These are phyloP conservation scores for Hamamelis virginiana DNA, from an alignment of 164 flowering plant genomes.

Conservation along the genomic window DNA sequence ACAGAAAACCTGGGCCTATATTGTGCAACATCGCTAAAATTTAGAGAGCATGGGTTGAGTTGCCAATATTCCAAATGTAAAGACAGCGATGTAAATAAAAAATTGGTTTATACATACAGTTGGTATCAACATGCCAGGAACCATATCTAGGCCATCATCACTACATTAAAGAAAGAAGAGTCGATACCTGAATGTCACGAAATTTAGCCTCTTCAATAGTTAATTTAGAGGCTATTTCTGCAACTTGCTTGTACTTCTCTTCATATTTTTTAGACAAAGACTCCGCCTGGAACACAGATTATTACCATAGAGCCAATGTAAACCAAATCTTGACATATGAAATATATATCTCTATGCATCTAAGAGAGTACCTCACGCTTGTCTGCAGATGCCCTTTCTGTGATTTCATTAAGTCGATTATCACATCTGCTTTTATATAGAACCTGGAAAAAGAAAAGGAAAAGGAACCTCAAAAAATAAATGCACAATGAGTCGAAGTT, in stretches of 20 bases:
- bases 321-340: not conserved
- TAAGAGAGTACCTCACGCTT: slow-evolving; percentile 68
- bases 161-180: not conserved
- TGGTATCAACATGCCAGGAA: not conserved
- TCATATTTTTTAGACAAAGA: slow-evolving; percentile 82
- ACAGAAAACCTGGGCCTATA: too few species aligned
- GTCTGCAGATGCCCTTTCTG: slow-evolving; percentile 82
- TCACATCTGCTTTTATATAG: slow-evolving; percentile 92
- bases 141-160: not conserved
- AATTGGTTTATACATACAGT: not conserved
- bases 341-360: not conserved
- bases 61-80: not conserved
- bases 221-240: slow-evolving; percentile 81
- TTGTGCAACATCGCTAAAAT: too few species aligned
- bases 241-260: slow-evolving; percentile 91
- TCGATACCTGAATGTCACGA: slow-evolving; percentile 80
- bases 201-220: slow-evolving; percentile 89
- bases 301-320: not conserved
- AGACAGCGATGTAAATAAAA: not conserved
- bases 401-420: slow-evolving; percentile 84
- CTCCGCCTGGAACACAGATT: slow-evolving; percentile 61
- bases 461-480: not conserved
- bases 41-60: not conserved
- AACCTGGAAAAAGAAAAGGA: slow-evolving; percentile 41
- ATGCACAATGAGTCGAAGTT: not conserved